phyloP scores from a whole-genome alignment of 2,329 filamentous ascomycete species.

The Beauveria asiatica region DNA sequence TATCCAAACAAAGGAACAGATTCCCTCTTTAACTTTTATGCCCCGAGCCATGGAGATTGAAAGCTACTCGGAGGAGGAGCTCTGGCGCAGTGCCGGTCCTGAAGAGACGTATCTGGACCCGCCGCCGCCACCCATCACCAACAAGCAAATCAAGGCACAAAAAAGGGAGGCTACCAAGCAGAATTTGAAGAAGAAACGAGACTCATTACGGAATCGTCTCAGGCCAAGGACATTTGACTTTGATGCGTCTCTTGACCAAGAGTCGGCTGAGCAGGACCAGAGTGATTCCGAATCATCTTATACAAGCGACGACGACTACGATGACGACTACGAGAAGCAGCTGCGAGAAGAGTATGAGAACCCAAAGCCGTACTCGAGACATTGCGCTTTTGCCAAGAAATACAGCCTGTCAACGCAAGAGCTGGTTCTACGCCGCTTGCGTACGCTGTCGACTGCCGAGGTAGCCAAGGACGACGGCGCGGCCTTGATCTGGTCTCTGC shows the following conservation, averaged over 20 bases:
- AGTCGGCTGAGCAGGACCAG: constrained; percentile 5
- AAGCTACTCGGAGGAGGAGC: constrained; percentile 20
- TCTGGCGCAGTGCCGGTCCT: constrained; percentile 18
- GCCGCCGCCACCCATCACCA: constrained; percentile 15
- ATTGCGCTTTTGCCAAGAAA: constrained; percentile 22
- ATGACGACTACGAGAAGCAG: constrained; percentile 16
- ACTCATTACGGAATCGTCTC: background rate
- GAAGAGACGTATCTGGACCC: constrained; percentile 21
- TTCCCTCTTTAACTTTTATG: constrained; percentile 21
- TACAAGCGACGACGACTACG: constrained; percentile 16
- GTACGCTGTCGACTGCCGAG: constrained; percentile 8
- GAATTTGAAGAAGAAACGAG: constrained; percentile 9
- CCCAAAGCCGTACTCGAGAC: constrained; percentile 15
- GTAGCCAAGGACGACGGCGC: constrained; percentile 11
- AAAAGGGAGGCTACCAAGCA: constrained; percentile 14
- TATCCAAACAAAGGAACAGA: constrained; percentile 15
- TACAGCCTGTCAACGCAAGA: constrained; percentile 18
- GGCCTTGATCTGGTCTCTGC: constrained; percentile 11
- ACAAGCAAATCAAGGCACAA: constrained; percentile 12
- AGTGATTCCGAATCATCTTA: constrained; percentile 9
- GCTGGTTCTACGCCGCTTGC: constrained; percentile 18
- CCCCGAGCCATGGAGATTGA: constrained; percentile 21
- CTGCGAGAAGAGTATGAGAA: constrained; percentile 15
- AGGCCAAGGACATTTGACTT: background rate
- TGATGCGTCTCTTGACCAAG: background rate